phyloP scores from a whole-genome alignment of 805 yeast genomes.

The Limtongia smithiae region DNA sequence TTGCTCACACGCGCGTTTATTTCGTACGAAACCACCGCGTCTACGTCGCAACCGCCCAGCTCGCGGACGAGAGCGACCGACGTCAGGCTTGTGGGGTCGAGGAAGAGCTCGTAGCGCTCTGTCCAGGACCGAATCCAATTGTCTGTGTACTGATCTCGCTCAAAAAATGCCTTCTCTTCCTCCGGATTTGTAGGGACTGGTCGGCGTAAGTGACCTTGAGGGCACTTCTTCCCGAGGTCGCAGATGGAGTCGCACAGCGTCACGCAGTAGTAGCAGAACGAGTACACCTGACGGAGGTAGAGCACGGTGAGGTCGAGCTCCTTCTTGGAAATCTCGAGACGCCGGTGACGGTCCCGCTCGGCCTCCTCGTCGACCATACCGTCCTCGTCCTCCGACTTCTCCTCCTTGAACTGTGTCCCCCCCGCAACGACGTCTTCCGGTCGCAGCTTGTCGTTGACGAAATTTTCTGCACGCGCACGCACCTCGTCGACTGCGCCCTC shows the following conservation, averaged over 20 bases:
- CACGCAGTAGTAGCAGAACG: slow-evolving; percentile 27
- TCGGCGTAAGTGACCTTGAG: slow-evolving; percentile 25
- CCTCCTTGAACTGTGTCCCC: slow-evolving; percentile 4
- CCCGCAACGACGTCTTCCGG: no score
- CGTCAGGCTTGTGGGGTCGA: slow-evolving; percentile 15
- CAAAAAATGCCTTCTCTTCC: slow-evolving; percentile 1
- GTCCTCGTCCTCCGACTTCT: slow-evolving; percentile 18
- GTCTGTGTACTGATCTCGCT: slow-evolving; percentile 12
- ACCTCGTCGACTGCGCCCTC: slow-evolving; percentile 12
- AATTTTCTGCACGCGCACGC: slow-evolving; percentile 11
- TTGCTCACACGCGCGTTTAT: slow-evolving; percentile 13
- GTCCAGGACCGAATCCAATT: slow-evolving; percentile 26
- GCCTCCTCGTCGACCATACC: slow-evolving; percentile 16
- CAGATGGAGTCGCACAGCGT: slow-evolving; percentile 18
- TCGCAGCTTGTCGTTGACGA: slow-evolving; percentile 8
- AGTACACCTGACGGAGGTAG: slow-evolving; percentile 24
- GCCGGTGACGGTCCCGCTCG: background rate
- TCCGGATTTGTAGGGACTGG: slow-evolving; percentile 7
- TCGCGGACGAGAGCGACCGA: slow-evolving; percentile 10
- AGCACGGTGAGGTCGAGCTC: slow-evolving; percentile 17
- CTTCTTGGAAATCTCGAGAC: slow-evolving; percentile 12
- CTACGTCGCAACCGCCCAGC: slow-evolving; percentile 23
- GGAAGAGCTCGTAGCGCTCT: slow-evolving; percentile 16
- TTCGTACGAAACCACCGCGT: slow-evolving; percentile 10
- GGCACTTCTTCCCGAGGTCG: slow-evolving; percentile 22